Percentiles rank a stretch among this genome's conserved stretches.
Evolutionary conservation across 2,329 filamentous ascomycete genomes (phyloP).

Genomic region (Basipetospora chlamydospora): DNA sequence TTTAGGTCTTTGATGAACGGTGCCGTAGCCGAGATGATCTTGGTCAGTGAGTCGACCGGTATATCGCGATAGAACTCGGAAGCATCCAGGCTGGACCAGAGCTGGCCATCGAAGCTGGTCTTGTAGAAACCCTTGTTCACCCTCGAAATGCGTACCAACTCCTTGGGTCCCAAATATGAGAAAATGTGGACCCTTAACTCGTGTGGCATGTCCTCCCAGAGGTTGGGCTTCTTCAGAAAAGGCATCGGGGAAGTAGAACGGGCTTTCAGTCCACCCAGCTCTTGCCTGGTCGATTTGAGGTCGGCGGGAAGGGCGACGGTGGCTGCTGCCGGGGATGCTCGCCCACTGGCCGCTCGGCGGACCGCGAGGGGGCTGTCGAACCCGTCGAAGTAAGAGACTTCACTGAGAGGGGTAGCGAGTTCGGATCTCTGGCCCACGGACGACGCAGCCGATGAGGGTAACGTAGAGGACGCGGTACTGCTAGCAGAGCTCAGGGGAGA

Average conservation of each 20-base stretch:
- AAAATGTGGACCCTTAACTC: constrained; percentile 73
- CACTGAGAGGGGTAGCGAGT: constrained; percentile 23
- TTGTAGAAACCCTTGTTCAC: constrained; percentile 67
- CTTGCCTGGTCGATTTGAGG: constrained; percentile 29
- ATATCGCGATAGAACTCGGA: constrained; percentile 81
- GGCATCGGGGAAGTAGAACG: constrained; percentile 1
- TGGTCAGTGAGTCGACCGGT: constrained; percentile 66
- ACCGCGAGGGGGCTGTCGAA: constrained; percentile 31
- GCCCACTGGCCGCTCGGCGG: constrained; percentile 39
- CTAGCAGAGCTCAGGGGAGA: constrained; percentile 15
- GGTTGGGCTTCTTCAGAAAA: constrained; percentile 35
- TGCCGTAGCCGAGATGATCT: constrained; percentile 71
- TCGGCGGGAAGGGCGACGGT: constrained; percentile 52
- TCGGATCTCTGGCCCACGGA: constrained; percentile 14
- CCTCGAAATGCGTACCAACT: constrained; percentile 64
- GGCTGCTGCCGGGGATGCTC: constrained; percentile 20
- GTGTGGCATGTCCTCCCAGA: constrained; percentile 69
- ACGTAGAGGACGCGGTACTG: constrained; percentile 24
- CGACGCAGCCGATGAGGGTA: constrained; percentile 19
- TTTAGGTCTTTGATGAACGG: constrained; percentile 88
- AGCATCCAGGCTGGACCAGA: constrained; percentile 77
- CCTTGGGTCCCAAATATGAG: constrained; percentile 59
- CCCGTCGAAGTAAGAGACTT: constrained; percentile 24
- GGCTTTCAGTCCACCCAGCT: not conserved
- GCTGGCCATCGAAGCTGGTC: constrained; percentile 85